phyloP scores from a whole-genome alignment of 352 stramenopile species.

The Saprolegnia diclina region DNA sequence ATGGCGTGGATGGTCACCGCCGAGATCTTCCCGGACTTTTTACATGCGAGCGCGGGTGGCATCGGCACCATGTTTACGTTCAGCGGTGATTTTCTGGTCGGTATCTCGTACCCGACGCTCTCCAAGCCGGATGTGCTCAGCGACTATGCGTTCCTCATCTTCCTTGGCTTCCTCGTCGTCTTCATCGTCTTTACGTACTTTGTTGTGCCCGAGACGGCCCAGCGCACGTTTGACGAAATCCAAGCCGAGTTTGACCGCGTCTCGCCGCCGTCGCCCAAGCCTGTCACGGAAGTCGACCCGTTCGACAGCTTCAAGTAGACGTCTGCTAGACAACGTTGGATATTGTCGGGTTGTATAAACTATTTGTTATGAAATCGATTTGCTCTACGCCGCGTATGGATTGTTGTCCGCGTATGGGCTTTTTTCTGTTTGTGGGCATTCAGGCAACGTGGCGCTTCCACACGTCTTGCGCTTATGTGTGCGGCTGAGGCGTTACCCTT shows the following conservation, averaged over 20 bases:
- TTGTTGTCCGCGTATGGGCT: too few relatives aligned
- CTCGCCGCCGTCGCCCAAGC: background rate
- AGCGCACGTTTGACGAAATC: slow-evolving; percentile 59
- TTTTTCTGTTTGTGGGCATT: too few relatives aligned
- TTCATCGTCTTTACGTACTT: slow-evolving; percentile 53
- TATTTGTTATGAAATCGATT: too few relatives aligned
- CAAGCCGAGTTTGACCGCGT: background rate
- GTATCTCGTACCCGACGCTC: slow-evolving; percentile 49
- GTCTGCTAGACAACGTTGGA: background rate
- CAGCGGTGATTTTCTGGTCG: slow-evolving; percentile 44
- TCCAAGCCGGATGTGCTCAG: slow-evolving; percentile 35
- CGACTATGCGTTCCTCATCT: slow-evolving; percentile 41
- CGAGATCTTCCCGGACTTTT: slow-evolving; percentile 52
- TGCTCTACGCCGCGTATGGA: too few relatives aligned
- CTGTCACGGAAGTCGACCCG: background rate
- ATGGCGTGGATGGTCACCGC: slow-evolving; percentile 47
- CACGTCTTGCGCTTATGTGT: too few relatives aligned
- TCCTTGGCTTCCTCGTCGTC: slow-evolving; percentile 41
- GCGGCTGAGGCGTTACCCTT: too few relatives aligned
- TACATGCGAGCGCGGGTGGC: slow-evolving; percentile 41
- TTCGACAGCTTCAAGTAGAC: background rate
- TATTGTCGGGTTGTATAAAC: too few relatives aligned
- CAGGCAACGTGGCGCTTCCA: too few relatives aligned
- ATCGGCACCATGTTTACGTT: slow-evolving; percentile 51
- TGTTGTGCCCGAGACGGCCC: slow-evolving; percentile 49